Evolutionary conservation across 2,329 filamentous ascomycete species (phyloP).

Genomic region (Diaporthe citriasiana): DNA sequence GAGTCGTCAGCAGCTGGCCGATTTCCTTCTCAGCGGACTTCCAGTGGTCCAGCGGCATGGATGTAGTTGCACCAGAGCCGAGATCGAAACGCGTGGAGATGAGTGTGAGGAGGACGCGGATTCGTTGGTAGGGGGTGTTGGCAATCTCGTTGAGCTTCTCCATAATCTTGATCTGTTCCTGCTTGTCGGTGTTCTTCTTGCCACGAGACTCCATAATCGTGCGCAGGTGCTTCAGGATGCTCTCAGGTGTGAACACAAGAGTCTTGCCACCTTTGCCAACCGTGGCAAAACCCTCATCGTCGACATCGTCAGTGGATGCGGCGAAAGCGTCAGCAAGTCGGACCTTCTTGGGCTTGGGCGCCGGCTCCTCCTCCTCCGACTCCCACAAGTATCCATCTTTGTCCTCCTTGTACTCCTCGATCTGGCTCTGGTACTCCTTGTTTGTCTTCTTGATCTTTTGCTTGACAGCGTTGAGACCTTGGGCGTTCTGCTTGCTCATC

Average conservation of each 20-base stretch:
- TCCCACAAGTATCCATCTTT: conserved; percentile 87
- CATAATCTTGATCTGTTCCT: conserved; percentile 97
- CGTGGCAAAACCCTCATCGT: conserved; percentile 89
- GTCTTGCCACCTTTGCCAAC: conserved; percentile 92
- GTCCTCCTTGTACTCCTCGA: conserved; percentile 88
- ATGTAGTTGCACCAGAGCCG: conserved; percentile 79
- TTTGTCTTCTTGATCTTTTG: conserved; percentile 99
- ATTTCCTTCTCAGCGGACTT: conserved; percentile 94
- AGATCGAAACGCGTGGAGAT: conserved; percentile 96
- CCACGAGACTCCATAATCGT: conserved; percentile 95
- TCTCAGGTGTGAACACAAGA: conserved; percentile 94
- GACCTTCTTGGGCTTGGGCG: conserved; percentile 66
- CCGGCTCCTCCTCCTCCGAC: conserved; percentile 80
- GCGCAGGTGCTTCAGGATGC: conserved; percentile 96
- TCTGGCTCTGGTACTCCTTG: conserved; percentile 90
- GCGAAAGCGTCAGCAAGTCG: conserved; percentile 62
- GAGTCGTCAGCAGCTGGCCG: conserved; percentile 79
- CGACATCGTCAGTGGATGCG: conserved; percentile 65
- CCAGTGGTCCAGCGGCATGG: conserved; percentile 98
- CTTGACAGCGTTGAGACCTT: conserved; percentile 95
- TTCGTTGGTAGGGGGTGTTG: conserved; percentile 90
- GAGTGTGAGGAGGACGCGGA: conserved; percentile 90
- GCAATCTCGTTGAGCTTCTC: conserved; percentile 95
- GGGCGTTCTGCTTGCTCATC: conserved; percentile 97
- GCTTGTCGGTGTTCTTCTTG: conserved; percentile 97